Conservation (phyloP, 208 protist species). For the Trypanosoma rangeli region DNA sequence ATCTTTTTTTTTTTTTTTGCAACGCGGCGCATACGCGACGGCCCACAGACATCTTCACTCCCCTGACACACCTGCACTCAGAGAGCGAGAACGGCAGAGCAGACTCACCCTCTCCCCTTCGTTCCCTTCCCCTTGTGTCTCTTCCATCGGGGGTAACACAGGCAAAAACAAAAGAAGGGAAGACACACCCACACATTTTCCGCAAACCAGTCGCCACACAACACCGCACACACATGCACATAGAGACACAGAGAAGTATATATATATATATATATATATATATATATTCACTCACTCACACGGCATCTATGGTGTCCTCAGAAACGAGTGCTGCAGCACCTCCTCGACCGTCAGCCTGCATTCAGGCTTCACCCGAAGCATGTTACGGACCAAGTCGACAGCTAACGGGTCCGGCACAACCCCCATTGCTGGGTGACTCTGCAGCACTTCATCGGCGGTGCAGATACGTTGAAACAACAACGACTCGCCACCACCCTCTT, state of each 20-base stretch:
- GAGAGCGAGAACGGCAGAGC: not conserved
- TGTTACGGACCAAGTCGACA: constrained; percentile 62
- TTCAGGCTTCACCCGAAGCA: constrained; percentile 49
- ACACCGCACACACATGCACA: not conserved
- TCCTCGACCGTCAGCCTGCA: constrained; percentile 54
- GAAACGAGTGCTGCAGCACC: constrained; percentile 67
- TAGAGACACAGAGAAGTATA: constrained; percentile 4
- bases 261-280: constrained; percentile 15
- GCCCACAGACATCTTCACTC: not conserved
- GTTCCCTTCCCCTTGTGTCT: not conserved
- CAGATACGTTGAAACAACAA: constrained; percentile 49
- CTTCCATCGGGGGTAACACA: not conserved
- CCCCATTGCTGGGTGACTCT: constrained; percentile 43
- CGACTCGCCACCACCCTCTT: constrained; percentile 3
- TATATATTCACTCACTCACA: not conserved
- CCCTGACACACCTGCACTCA: not conserved
- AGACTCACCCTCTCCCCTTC: not conserved
- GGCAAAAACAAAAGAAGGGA: constrained; percentile 5
- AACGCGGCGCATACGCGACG: constrained; percentile 15
- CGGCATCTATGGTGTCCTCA: constrained; percentile 8
- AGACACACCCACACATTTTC: not conserved
- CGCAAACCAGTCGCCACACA: not conserved
- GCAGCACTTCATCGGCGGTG: constrained; percentile 45
- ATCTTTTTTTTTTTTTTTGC: not conserved
- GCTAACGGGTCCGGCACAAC: constrained; percentile 49